Evolutionary conservation across 2,329 filamentous ascomycete genomes (phyloP), one percentile per base, ranked within the genome.

Genomic region (Dothidotthia symphoricarpi): DNA sequence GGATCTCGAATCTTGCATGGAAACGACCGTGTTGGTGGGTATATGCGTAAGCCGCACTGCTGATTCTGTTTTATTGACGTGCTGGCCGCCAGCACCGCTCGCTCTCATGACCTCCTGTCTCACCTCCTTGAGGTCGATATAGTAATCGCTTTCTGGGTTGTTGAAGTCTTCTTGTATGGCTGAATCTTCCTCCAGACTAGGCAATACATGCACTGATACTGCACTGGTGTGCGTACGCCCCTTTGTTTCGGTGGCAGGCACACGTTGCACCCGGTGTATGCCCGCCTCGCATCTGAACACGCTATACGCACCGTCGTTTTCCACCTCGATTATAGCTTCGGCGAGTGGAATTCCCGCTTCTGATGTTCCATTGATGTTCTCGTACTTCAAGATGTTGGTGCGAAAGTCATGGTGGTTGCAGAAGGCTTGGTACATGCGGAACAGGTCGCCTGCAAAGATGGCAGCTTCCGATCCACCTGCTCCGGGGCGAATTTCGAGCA

Each of bases 21-120:
- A 84, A 11, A 97, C 90, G 2, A 87, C 81, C 0, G 83, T 93
- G 29, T 86, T 86, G 1, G 89, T 95, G 2, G 93, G 93, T 6
- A 85, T 69, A 71, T 98, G 93, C 2, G 90, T 97, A 57, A 98
- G 75, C 8, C 93, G 84, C 45, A 98, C 87, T 3, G 93, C 93
- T 19, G 88, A 95, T 71, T 98, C 93, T 0, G 93, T 98, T 66
- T 91, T 96, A 71, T 98, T 98, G 63, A 98, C 93, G 69, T 98
- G 93, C 71, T 98, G 93, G 1, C 93, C 93, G 22, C 93, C 93
- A 0, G 93, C 91, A 43, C 93, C 93, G 30, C 88, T 76, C 0
- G 93, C 89, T 12, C 90, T 80, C 90, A 97, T 95, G 44, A 89
- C 88, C 63, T 98, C 93, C 14, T 81, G 75, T 34, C 77, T 77